A percentile compares a stretch with the other conserved stretches of the same genome.
Conservation (phyloP, 1,139 yeast species). For the Saccharomycopsis crataegensis region DNA sequence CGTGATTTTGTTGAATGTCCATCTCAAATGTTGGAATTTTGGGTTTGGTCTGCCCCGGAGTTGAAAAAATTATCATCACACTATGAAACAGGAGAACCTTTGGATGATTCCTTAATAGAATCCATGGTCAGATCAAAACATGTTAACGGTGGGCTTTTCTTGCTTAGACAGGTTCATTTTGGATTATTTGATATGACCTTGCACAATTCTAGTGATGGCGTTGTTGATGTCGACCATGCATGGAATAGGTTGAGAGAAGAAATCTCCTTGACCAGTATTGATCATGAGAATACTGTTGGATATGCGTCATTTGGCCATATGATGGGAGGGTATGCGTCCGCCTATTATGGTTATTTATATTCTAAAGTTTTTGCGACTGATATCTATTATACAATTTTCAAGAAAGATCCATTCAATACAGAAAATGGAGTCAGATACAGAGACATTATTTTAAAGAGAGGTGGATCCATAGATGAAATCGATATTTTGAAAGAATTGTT, state of each 20-base stretch:
- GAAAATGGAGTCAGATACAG: constrained; percentile 59
- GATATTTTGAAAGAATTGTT: constrained; percentile 57
- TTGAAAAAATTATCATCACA: constrained; percentile 57
- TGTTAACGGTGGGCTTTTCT: constrained; percentile 64
- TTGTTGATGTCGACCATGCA: constrained; percentile 39
- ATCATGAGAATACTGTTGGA: constrained; percentile 50
- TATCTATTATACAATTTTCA: constrained; percentile 66
- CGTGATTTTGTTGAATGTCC: constrained; percentile 90
- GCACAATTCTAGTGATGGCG: constrained; percentile 41
- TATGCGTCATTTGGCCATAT: constrained; percentile 76
- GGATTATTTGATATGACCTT: constrained; percentile 69
- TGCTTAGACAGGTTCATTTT: constrained; percentile 69
- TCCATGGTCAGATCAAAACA: constrained; percentile 61
- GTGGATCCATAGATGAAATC: constrained; percentile 66
- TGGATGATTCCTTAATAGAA: constrained; percentile 51
- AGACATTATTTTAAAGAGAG: constrained; percentile 60
- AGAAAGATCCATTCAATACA: constrained; percentile 57
- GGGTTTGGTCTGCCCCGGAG: constrained; percentile 73
- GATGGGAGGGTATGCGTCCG: constrained; percentile 79
- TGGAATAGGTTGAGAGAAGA: constrained; percentile 64
- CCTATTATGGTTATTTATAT: constrained; percentile 82
- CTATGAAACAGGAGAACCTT: constrained; percentile 49
- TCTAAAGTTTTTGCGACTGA: constrained; percentile 82
- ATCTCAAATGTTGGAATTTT: constrained; percentile 80
- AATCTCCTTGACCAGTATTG: constrained; percentile 51